Conservation (phyloP, 306 rosid species). For the Castanospermum australe region DNA sequence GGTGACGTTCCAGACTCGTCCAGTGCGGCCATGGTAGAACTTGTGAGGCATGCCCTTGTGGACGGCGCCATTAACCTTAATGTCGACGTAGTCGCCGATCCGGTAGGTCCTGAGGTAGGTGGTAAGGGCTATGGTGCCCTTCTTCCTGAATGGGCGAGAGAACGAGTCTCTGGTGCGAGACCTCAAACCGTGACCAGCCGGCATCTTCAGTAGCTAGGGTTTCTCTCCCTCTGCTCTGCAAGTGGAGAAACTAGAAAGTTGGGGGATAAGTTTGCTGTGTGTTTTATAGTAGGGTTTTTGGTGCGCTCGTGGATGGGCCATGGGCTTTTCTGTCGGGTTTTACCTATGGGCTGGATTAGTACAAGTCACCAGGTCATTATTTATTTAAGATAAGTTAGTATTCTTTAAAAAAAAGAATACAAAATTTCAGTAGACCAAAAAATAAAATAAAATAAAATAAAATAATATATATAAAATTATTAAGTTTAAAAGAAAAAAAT, state of each 20-base stretch:
- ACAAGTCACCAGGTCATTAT: too few species aligned
- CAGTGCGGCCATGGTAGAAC: conserved; percentile 98
- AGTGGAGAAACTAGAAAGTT: too few species aligned
- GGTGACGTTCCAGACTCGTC: conserved; percentile 93
- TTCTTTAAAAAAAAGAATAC: too few species aligned
- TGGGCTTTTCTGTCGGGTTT: not conserved
- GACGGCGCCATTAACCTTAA: conserved; percentile 89
- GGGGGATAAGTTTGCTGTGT: not conserved
- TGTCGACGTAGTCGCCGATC: conserved; percentile 83
- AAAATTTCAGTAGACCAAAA: too few species aligned
- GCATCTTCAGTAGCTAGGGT: conserved; percentile 53
- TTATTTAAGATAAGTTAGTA: too few species aligned
- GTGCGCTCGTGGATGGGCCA: not conserved
- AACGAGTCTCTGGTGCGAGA: conserved; percentile 83
- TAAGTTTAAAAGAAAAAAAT: too few species aligned
- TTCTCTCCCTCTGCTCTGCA: not conserved
- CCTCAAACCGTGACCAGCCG: conserved; percentile 92
- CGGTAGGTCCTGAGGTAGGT: conserved; percentile 74
- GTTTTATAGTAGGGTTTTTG: not conserved
- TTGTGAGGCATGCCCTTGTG: conserved; percentile 99
- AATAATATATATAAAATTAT: too few species aligned
- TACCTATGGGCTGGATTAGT: not conserved
- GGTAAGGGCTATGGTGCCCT: conserved; percentile 85
- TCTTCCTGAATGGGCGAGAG: conserved; percentile 95
- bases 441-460: too few species aligned